phyloP scores from a whole-genome alignment of 306 rosid genomes.

The Dalbergia cultrata region DNA sequence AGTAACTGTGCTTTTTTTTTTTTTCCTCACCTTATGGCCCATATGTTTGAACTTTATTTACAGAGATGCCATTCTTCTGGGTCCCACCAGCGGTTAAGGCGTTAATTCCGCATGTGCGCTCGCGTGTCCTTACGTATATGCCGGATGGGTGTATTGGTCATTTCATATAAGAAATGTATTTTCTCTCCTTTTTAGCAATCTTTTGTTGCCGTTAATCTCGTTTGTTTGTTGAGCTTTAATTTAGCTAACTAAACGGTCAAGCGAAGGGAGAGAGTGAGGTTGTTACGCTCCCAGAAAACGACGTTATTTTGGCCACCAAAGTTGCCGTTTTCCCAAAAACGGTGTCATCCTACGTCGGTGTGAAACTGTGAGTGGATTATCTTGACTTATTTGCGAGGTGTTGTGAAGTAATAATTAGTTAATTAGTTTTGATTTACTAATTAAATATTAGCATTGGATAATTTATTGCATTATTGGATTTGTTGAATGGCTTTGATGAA shows the following conservation, averaged over 20 bases:
- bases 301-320: slow-evolving; percentile 17
- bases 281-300: slow-evolving; percentile 33
- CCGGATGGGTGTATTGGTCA: slow-evolving; percentile 45
- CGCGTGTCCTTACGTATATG: slow-evolving; percentile 1
- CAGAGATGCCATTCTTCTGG: slow-evolving; percentile 51
- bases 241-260: slow-evolving; percentile 34
- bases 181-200: neutral
- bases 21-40: slow-evolving; percentile 14
- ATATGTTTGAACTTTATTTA: slow-evolving; percentile 40
- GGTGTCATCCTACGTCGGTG: neutral
- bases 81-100: slow-evolving; percentile 67
- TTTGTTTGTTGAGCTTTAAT: slow-evolving; percentile 4
- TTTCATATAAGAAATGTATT: neutral
- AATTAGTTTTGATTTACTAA: slow-evolving; percentile 17
- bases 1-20: too few species aligned
- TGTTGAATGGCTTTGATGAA: slow-evolving; percentile 3
- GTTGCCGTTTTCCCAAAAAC: neutral
- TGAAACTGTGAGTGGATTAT: neutral
- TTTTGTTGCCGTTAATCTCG: slow-evolving; percentile 46
- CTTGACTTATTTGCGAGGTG: slow-evolving; percentile 14
- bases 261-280: neutral
- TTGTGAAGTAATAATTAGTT: neutral
- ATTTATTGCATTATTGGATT: neutral
- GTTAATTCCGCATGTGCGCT: slow-evolving; percentile 60
- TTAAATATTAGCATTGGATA: neutral